Evolutionary conservation across 208 protist species (phyloP).

Genomic region (Leishmania tropica): DNA sequence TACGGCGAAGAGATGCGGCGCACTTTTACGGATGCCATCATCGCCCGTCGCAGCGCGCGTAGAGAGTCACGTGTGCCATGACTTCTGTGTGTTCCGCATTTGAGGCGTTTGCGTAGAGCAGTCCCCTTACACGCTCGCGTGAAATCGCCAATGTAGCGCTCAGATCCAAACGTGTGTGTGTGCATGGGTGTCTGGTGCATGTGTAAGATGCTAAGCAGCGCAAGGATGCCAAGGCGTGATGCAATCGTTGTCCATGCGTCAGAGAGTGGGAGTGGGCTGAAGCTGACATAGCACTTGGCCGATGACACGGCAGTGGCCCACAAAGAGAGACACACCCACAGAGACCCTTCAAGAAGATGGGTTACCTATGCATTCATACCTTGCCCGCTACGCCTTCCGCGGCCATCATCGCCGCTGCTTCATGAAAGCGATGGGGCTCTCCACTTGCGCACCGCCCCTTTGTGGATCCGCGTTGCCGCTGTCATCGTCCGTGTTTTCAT

Average conservation of each 20-base stretch:
- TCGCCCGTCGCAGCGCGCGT: neutral
- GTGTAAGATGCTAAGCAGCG: neutral
- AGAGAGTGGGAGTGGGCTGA: neutral
- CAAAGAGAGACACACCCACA: neutral
- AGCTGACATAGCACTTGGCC: neutral
- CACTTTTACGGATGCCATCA: neutral
- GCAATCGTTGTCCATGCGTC: neutral
- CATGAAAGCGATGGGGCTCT: neutral
- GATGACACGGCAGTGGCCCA: neutral
- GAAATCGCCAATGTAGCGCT: neutral
- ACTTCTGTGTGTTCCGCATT: neutral
- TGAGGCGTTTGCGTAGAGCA: neutral
- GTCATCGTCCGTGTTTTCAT: constrained; percentile 2
- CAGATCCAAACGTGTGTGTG: neutral
- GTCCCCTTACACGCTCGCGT: neutral
- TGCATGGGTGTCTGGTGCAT: neutral
- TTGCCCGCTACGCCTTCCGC: neutral
- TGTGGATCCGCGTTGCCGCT: neutral
- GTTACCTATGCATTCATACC: neutral
- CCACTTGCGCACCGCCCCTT: neutral
- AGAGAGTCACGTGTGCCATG: neutral
- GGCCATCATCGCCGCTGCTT: neutral
- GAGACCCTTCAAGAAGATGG: neutral
- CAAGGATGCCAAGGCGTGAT: neutral
- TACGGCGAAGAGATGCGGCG: neutral